Evolutionary conservation across 129 eudicot genomes (phyloP).

Genomic region (Gnaphalium uliginosum): DNA sequence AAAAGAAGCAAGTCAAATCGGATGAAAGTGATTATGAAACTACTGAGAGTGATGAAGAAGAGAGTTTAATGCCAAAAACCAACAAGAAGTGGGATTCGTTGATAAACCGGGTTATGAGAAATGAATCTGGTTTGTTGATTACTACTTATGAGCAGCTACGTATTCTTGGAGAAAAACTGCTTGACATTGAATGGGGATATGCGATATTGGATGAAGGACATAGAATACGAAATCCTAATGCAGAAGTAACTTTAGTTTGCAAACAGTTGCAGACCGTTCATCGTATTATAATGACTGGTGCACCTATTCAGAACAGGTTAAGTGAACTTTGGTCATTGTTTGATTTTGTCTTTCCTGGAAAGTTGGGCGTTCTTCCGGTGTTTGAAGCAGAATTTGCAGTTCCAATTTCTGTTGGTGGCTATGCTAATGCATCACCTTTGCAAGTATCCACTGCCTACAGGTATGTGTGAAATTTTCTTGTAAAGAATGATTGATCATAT

Average conservation of each 20-base stretch:
- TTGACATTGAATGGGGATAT: conserved; percentile 94
- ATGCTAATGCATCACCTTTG: conserved; percentile 97
- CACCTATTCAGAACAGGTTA: conserved; percentile 92
- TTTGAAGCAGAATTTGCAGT: conserved; percentile 98
- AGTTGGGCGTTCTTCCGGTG: conserved; percentile 87
- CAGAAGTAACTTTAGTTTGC: conserved; percentile 90
- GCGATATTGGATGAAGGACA: conserved; percentile 98
- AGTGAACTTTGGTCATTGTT: conserved; percentile 95
- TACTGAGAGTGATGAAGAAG: conserved; percentile 67
- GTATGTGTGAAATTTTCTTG: conserved; percentile 29
- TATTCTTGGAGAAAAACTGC: conserved; percentile 70
- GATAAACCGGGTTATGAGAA: conserved; percentile 68
- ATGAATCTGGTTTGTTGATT: conserved; percentile 77
- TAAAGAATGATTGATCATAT: background rate
- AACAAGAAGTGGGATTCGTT: conserved; percentile 74
- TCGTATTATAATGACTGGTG: conserved; percentile 95
- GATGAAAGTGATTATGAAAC: conserved; percentile 76
- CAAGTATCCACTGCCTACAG: conserved; percentile 99
- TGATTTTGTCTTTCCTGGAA: conserved; percentile 98
- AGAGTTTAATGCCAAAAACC: conserved; percentile 28
- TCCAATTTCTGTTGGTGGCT: conserved; percentile 97
- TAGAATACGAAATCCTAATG: conserved; percentile 93
- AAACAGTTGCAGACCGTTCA: conserved; percentile 95
- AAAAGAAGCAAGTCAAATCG: conserved; percentile 53
- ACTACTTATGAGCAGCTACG: conserved; percentile 96